A percentile compares a stretch with the other conserved stretches of the same genome.
Conservation (phyloP, 2,329 filamentous ascomycete species). For the Penicillium nordicum region DNA sequence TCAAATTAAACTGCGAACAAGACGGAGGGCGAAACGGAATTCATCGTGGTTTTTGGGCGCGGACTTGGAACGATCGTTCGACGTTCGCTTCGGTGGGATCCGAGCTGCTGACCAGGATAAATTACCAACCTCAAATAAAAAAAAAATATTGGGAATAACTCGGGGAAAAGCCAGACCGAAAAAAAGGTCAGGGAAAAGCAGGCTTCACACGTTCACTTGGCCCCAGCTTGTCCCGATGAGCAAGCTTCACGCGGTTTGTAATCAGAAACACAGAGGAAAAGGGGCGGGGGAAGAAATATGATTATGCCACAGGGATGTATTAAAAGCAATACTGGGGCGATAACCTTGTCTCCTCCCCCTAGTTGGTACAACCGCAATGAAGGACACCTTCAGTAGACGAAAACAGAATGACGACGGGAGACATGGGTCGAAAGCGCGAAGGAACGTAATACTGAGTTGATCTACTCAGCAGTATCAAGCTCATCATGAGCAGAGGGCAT, state of each 20-base stretch:
- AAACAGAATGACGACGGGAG: neutral
- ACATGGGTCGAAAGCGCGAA: neutral
- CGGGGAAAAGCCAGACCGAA: neutral
- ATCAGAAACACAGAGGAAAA: neutral
- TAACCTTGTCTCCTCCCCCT: neutral
- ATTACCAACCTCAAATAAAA: constrained; percentile 18
- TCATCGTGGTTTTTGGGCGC: constrained; percentile 21
- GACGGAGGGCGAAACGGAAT: constrained; percentile 21
- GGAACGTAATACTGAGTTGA: constrained; percentile 22
- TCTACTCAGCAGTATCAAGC: constrained; percentile 84
- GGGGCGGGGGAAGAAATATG: neutral
- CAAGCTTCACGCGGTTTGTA: constrained; percentile 1
- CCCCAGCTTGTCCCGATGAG: neutral
- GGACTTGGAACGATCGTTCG: constrained; percentile 23
- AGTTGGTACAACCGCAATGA: neutral
- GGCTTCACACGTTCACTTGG: constrained; percentile 1
- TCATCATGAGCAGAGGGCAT: constrained; percentile 86
- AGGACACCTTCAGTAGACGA: neutral
- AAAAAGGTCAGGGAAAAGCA: neutral
- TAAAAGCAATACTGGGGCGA: neutral
- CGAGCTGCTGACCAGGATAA: constrained; percentile 30
- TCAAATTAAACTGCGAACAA: constrained; percentile 23
- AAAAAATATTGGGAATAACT: constrained; percentile 6
- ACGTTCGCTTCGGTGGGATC: constrained; percentile 26
- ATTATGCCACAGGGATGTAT: neutral